Percentiles rank a stretch among this genome's conserved stretches.
These are phyloP conservation scores for Puya raimondii DNA, from an alignment of 176 grass and related monocot genomes.

Conservation along the genomic window DNA sequence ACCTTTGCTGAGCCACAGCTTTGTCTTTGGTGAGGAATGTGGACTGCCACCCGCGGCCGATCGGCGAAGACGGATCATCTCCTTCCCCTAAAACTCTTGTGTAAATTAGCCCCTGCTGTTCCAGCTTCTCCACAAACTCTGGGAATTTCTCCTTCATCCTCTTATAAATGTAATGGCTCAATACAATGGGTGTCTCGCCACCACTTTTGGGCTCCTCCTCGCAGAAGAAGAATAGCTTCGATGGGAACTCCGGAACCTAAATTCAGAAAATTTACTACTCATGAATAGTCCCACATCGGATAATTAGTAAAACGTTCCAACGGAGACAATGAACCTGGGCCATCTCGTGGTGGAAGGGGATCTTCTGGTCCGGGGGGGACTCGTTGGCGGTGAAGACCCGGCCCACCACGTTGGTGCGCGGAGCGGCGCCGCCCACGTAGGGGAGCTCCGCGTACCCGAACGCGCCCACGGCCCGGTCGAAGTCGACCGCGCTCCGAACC, in stretches of 20 bases:
- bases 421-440: slow-evolving; percentile 84
- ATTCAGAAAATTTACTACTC: neutral
- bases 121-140: slow-evolving; percentile 72
- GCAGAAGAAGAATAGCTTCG: slow-evolving; percentile 94
- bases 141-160: slow-evolving; percentile 57
- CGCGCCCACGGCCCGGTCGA: slow-evolving; percentile 60
- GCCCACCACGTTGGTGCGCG: slow-evolving; percentile 74
- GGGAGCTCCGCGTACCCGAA: slow-evolving; percentile 89
- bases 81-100: slow-evolving; percentile 71
- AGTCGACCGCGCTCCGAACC: slow-evolving; percentile 36
- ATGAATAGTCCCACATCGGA: neutral
- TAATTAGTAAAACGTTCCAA: too few relatives aligned
- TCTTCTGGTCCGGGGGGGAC: slow-evolving; percentile 89
- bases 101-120: slow-evolving; percentile 63
- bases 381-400: slow-evolving; percentile 95
- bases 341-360: slow-evolving; percentile 99
- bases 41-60: slow-evolving; percentile 90
- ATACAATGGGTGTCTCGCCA: slow-evolving; percentile 73
- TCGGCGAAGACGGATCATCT: slow-evolving; percentile 86
- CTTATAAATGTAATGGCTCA: slow-evolving; percentile 75
- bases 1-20: slow-evolving; percentile 63
- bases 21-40: slow-evolving; percentile 90
- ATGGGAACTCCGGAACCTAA: slow-evolving; percentile 72
- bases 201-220: slow-evolving; percentile 60
- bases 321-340: slow-evolving; percentile 47